These are phyloP conservation scores for Cercospora sojina DNA, from an alignment of 2,329 filamentous ascomycete genomes.

Conservation along the genomic window DNA sequence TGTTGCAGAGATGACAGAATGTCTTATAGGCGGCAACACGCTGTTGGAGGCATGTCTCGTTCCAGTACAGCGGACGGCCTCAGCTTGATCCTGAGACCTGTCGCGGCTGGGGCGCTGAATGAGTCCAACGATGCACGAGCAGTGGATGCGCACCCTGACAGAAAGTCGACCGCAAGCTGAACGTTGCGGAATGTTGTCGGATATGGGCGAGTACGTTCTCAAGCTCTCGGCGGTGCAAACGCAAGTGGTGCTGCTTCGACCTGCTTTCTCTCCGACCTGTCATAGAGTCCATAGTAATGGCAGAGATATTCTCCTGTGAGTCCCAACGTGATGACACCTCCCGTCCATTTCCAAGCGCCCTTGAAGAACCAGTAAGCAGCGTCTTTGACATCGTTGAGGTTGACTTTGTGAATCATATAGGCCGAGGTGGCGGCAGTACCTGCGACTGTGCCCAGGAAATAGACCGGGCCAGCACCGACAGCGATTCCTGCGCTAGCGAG, in stretches of 20 bases:
- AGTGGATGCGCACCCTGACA: background rate
- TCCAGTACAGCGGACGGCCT: background rate
- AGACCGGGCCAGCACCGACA: constrained; percentile 58
- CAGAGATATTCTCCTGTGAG: constrained; percentile 55
- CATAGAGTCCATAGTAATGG: constrained; percentile 20
- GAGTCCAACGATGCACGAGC: background rate
- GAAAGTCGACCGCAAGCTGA: background rate
- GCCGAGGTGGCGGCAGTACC: constrained; percentile 55
- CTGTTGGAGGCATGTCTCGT: background rate
- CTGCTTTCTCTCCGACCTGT: background rate
- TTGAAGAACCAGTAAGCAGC: constrained; percentile 67
- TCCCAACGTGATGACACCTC: constrained; percentile 58
- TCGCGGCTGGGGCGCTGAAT: background rate
- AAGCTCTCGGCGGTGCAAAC: constrained; percentile 2
- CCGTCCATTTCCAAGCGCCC: constrained; percentile 59
- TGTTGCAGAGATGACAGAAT: background rate
- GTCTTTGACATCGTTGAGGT: constrained; percentile 56
- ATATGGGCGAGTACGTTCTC: background rate
- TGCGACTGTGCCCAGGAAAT: constrained; percentile 59
- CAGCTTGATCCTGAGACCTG: background rate
- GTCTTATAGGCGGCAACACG: background rate
- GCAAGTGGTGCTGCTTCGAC: background rate
- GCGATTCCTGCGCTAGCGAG: constrained; percentile 68
- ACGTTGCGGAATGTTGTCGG: no score
- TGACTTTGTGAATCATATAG: constrained; percentile 60